phyloP scores from a whole-genome alignment of 2,329 filamentous ascomycete genomes.

The Clonostachys rhizophaga region DNA sequence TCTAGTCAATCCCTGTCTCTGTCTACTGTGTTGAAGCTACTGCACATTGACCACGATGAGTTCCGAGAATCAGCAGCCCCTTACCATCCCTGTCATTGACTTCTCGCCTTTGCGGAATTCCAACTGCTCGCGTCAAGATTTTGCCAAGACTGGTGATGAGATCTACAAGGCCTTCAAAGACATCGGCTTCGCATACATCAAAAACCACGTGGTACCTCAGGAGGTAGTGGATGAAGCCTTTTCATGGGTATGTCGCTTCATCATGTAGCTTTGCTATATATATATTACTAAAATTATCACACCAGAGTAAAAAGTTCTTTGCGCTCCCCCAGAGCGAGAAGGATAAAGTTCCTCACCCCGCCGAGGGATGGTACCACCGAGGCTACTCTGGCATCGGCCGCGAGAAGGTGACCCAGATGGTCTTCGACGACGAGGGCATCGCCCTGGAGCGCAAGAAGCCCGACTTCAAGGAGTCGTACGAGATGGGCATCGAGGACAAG shows the following conservation, averaged over 20 bases:
- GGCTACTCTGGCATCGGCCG: constrained; percentile 22
- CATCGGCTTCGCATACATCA: constrained; percentile 24
- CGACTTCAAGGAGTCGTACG: constrained; percentile 31
- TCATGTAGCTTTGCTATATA: too few relatives aligned
- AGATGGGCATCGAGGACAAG: constrained; percentile 17
- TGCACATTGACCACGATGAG: too few relatives aligned
- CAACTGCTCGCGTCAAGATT: constrained; percentile 2
- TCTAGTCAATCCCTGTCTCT: too few relatives aligned
- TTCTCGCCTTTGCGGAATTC: constrained; percentile 4
- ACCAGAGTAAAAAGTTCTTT: constrained; percentile 18
- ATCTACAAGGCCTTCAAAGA: constrained; percentile 20
- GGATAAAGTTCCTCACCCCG: constrained; percentile 17
- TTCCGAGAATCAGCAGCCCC: not conserved
- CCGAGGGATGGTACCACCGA: constrained; percentile 21
- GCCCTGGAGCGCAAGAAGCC: constrained; percentile 17
- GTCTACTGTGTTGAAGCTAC: too few relatives aligned
- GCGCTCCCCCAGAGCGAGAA: constrained; percentile 17
- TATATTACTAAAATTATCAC: too few relatives aligned
- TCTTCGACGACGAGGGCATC: constrained; percentile 16
- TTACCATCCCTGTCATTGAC: constrained; percentile 12
- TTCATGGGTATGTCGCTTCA: constrained; percentile 14
- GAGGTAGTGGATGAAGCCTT: constrained; percentile 30
- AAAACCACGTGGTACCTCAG: constrained; percentile 24
- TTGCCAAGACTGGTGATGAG: constrained; percentile 5
- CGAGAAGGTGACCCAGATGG: constrained; percentile 22